These are phyloP conservation scores for Chalciporus chontae DNA, from an alignment of 768 basidiomycete species.

Conservation along the genomic window DNA sequence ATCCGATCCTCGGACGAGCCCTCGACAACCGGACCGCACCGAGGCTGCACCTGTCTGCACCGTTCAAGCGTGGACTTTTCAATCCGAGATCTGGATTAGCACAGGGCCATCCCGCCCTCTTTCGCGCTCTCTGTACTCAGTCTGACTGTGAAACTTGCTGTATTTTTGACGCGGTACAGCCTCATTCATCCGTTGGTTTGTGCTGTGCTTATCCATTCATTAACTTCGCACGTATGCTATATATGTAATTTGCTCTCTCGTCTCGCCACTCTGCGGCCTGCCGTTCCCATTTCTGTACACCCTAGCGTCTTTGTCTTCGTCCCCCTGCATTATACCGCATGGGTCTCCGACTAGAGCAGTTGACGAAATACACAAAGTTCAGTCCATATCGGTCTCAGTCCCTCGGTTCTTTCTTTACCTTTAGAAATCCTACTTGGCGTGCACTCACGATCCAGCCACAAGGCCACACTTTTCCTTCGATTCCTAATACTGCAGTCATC, in stretches of 20 bases:
- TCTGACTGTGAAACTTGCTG: not conserved
- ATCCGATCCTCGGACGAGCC: too few relatives aligned
- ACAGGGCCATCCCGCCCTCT: too few relatives aligned
- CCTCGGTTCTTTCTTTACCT: not conserved
- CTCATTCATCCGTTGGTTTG: not conserved
- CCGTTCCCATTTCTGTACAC: not conserved
- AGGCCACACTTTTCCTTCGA: too few relatives aligned
- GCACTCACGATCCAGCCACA: not conserved
- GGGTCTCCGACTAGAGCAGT: not conserved
- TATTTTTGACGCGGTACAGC: not conserved
- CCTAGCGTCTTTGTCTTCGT: not conserved
- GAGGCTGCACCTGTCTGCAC: too few relatives aligned
- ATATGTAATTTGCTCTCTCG: constrained; percentile 3
- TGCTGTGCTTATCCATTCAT: constrained; percentile 7
- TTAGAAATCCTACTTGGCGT: not conserved
- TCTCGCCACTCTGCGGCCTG: constrained; percentile 1
- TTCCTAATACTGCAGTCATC: too few relatives aligned
- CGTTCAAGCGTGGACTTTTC: too few relatives aligned
- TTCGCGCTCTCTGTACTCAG: not conserved
- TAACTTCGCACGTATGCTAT: constrained; percentile 7
- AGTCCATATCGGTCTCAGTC: not conserved
- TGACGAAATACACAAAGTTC: not conserved
- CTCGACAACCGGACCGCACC: too few relatives aligned
- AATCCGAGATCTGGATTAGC: too few relatives aligned
- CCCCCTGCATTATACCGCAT: not conserved